Conservation (phyloP, 2,329 filamentous ascomycete genomes). For the Hymenoscyphus occultus region DNA sequence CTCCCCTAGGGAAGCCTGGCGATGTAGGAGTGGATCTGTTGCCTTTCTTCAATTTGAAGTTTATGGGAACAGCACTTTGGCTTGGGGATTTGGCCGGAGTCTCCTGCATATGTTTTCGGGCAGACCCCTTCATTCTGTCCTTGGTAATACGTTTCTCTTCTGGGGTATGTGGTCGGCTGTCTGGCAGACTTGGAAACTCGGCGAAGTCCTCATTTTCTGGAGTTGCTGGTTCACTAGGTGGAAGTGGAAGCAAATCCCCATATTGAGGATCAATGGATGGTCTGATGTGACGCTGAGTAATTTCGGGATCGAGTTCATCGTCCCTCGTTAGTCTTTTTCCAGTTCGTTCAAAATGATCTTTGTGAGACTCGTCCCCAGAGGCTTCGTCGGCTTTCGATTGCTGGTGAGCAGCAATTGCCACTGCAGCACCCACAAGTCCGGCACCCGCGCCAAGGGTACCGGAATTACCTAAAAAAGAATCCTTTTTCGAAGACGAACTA, state of each 20-base stretch:
- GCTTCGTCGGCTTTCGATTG: conserved; percentile 36
- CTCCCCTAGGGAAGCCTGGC: conserved; percentile 41
- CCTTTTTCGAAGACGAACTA: conserved; percentile 37
- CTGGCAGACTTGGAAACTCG: conserved; percentile 54
- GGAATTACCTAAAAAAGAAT: conserved; percentile 72
- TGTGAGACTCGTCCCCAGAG: conserved; percentile 23
- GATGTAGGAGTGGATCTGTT: conserved; percentile 41
- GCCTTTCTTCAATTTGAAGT: conserved; percentile 48
- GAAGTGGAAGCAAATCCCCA: conserved; percentile 61
- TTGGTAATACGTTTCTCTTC: conserved; percentile 29
- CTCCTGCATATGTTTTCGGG: conserved; percentile 30
- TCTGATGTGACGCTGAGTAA: conserved; percentile 56
- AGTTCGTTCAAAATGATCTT: conserved; percentile 11
- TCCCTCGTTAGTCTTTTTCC: conserved; percentile 20
- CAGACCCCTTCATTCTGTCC: conserved; percentile 24
- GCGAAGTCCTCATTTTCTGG: conserved; percentile 40
- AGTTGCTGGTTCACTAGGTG: conserved; percentile 56
- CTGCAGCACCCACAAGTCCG: conserved; percentile 55
- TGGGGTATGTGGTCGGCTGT: conserved; percentile 52
- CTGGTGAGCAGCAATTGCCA: conserved; percentile 36
- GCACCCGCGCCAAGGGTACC: conserved; percentile 67
- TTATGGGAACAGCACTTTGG: conserved; percentile 54
- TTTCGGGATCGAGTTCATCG: conserved; percentile 54
- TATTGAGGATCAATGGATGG: conserved; percentile 65
- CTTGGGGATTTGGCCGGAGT: conserved; percentile 39